These are phyloP conservation scores for Collybiopsis confluens DNA, from an alignment of 768 basidiomycete species.

Conservation along the genomic window DNA sequence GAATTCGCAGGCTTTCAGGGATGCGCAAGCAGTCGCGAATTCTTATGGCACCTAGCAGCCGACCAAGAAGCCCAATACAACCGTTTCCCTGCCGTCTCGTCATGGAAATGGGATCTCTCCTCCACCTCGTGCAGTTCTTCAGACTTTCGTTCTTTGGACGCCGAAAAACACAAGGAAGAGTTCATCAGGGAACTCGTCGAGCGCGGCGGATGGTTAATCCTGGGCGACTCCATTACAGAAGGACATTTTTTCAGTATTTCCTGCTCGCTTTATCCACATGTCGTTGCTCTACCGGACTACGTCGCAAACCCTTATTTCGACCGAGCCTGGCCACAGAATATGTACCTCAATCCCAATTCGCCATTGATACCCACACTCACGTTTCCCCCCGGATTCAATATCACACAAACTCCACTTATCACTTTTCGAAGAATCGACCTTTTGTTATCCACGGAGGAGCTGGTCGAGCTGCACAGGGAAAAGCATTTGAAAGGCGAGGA, in stretches of 20 bases:
- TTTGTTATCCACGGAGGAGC: constrained; percentile 43
- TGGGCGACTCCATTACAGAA: constrained; percentile 70
- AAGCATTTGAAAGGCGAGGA: constrained; percentile 22
- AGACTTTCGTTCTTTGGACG: too few relatives aligned
- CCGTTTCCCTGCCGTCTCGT: constrained; percentile 48
- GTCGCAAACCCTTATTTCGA: constrained; percentile 50
- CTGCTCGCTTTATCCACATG: constrained; percentile 62
- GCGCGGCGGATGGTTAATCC: constrained; percentile 65
- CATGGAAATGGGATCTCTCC: constrained; percentile 54
- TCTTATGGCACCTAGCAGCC: constrained; percentile 52
- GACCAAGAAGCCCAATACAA: constrained; percentile 39
- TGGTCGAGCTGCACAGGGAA: constrained; percentile 38
- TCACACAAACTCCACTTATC: constrained; percentile 55
- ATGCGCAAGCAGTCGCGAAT: constrained; percentile 61
- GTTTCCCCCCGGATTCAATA: constrained; percentile 50
- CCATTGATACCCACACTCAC: constrained; percentile 37
- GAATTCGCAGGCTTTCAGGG: constrained; percentile 51
- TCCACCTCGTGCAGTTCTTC: too few relatives aligned
- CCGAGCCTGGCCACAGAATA: constrained; percentile 59
- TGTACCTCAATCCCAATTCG: constrained; percentile 57
- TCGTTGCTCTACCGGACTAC: constrained; percentile 62
- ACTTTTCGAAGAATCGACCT: constrained; percentile 66
- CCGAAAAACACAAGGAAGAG: constrained; percentile 20
- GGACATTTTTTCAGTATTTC: constrained; percentile 74
- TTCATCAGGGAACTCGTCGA: constrained; percentile 57